phyloP scores from a whole-genome alignment of 2,329 filamentous ascomycete genomes.

The Chaetomium olivaceum region DNA sequence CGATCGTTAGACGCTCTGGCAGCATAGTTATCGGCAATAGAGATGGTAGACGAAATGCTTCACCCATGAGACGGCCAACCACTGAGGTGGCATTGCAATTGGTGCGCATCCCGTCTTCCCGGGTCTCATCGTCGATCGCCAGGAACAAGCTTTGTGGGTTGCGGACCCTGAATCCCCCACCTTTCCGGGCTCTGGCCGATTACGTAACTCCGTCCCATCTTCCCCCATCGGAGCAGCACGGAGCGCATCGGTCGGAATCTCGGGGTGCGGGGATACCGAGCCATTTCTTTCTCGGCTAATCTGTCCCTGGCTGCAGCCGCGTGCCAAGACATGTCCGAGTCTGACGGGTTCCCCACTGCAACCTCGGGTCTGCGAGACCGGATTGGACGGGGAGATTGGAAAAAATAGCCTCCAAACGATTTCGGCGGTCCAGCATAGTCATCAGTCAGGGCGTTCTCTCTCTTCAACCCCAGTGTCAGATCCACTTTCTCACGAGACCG shows the following conservation, averaged over 20 bases:
- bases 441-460: conserved; percentile 6
- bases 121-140: not conserved
- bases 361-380: conserved; percentile 18
- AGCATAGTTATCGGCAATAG: conserved; percentile 1
- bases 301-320: conserved; percentile 3
- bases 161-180: not conserved
- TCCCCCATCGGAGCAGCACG: conserved; percentile 14
- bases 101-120: conserved; percentile 3
- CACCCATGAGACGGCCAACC: not conserved
- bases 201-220: conserved; percentile 14
- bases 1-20: conserved; percentile 1
- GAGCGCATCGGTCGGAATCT: conserved; percentile 16
- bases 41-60: conserved; percentile 11
- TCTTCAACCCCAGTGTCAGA: conserved; percentile 9
- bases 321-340: conserved; percentile 18
- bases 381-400: conserved; percentile 23
- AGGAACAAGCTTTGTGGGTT: conserved; percentile 18
- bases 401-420: conserved; percentile 13
- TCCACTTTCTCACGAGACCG: conserved; percentile 24
- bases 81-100: not conserved
- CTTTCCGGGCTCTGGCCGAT: not conserved
- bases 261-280: conserved; percentile 17
- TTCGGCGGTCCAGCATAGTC: conserved; percentile 1
- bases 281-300: conserved; percentile 19
- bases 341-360: conserved; percentile 9